A percentile compares a stretch with the other conserved stretches of the same genome.
Evolutionary conservation across 257 asterid genomes (phyloP).

Genomic region (Jacaranda mimosifolia): DNA sequence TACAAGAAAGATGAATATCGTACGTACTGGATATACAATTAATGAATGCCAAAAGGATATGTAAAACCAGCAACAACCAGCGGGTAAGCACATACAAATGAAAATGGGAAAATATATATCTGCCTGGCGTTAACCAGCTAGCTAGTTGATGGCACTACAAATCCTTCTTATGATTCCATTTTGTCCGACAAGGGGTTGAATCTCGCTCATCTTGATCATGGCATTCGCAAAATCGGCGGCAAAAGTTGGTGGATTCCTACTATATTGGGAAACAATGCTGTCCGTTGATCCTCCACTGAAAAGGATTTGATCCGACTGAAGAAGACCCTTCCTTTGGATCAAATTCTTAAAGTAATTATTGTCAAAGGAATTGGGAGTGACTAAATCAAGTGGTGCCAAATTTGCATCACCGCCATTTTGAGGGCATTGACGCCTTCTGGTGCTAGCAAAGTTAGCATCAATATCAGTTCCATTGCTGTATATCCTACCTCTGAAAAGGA

Average conservation of each 20-base stretch:
- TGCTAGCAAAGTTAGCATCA: conserved; percentile 40
- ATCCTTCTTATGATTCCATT: conserved; percentile 36
- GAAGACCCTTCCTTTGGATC: conserved; percentile 38
- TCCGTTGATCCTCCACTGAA: conserved; percentile 35
- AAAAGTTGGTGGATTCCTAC: conserved; percentile 23
- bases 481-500: conserved; percentile 41
- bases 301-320: conserved; percentile 41
- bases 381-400: conserved; percentile 44
- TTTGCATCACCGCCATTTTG: conserved; percentile 25
- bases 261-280: conserved; percentile 31
- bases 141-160: conserved; percentile 29
- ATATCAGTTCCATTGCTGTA: conserved; percentile 46
- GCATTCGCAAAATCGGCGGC: conserved; percentile 33
- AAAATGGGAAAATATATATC: not conserved
- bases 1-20: not conserved
- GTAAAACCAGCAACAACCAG: not conserved
- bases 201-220: conserved; percentile 38
- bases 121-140: not conserved
- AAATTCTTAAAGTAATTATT: conserved; percentile 43
- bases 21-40: not conserved
- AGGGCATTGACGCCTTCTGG: conserved; percentile 40
- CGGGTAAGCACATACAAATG: not conserved
- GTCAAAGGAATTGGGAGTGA: conserved; percentile 38
- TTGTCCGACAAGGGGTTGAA: conserved; percentile 16
- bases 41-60: not conserved